Evolutionary conservation across 306 rosid genomes (phyloP), one percentile per base, ranked within the genome.

Genomic region (Prunus mume): DNA sequence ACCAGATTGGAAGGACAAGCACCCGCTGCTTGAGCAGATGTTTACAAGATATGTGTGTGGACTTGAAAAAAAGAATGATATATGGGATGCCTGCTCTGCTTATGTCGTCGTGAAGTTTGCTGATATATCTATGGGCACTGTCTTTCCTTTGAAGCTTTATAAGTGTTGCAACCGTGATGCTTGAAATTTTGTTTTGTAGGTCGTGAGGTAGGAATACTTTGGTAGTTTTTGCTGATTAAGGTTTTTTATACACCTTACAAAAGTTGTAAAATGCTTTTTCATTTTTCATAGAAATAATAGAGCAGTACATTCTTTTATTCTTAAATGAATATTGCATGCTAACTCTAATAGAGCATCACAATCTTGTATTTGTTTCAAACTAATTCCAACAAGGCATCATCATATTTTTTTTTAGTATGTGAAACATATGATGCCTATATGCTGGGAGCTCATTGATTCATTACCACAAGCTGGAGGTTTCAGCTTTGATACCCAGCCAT

Each of bases 121-220:
- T 82, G 61, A 64, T 70, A 55, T 70, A 62, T 62, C 79, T 76
- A 54, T 70, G 81, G 67, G 80, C 79, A 15, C 69, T 56, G 64
- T 76, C 56, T 78, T 75, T 85, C 62, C 72, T 71, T 82, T 47
- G 54, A 50, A 64, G 22, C 64, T 28, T 20, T 72, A 11, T 4
- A 64, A 65, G 78, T 73, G 84, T 79, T 79, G 84, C 88, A 55
- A 82, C 83, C 82, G 28, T 75, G 74, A 74, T 71, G 80, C 83
- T 80, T 84, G 88, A 86, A 76, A 73, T 85, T 86, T 85, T 88
- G 84, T 78, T 81, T 65, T 56, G 84, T 87, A 76, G 85, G 73
- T 72, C 52, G 5, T 77, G 66, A 75, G 72, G 24, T 77, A 73
- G 79, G 76, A 67, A 15, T 66, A 66, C 57, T 62, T 62, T 50